These are phyloP conservation scores for Kuraishia capsulata DNA, from an alignment of 805 yeast species.

Conservation along the genomic window DNA sequence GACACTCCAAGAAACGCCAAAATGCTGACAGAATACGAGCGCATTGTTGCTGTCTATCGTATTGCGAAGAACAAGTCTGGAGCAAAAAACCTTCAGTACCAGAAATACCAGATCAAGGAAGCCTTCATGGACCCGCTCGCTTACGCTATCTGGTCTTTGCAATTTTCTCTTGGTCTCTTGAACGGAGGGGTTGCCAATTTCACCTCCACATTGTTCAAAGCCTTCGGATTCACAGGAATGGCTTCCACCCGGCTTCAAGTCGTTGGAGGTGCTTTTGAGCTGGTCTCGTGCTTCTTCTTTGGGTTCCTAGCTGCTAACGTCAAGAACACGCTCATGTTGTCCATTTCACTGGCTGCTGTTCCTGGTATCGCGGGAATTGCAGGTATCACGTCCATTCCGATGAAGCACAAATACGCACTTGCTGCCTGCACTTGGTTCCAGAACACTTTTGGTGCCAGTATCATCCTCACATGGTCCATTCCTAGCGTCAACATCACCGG, in stretches of 20 bases:
- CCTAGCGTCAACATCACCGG: conserved; percentile 45
- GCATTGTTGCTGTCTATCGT: conserved; percentile 14
- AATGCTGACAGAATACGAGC: conserved; percentile 33
- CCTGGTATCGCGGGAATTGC: conserved; percentile 10
- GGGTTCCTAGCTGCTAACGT: conserved; percentile 16
- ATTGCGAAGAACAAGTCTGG: conserved; percentile 33
- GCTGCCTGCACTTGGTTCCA: conserved; percentile 20
- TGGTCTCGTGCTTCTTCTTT: conserved; percentile 22
- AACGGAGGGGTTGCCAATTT: conserved; percentile 35
- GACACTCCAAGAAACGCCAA: conserved; percentile 34
- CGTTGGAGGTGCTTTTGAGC: conserved; percentile 19
- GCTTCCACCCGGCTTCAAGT: conserved; percentile 16
- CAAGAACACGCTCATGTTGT: conserved; percentile 15
- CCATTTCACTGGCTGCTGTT: conserved; percentile 8
- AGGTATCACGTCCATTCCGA: conserved; percentile 12
- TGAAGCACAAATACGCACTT: conserved; percentile 10
- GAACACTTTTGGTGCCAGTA: conserved; percentile 2
- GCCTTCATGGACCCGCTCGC: conserved; percentile 29
- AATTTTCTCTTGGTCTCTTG: conserved; percentile 10
- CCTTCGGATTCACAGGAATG: conserved; percentile 24
- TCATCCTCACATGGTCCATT: conserved; percentile 13
- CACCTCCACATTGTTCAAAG: conserved; percentile 26
- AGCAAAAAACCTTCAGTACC: conserved; percentile 27
- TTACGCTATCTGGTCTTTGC: background rate
- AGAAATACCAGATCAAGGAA: conserved; percentile 32